Evolutionary conservation across 345 rosid genomes (phyloP).

Genomic region (Linum trigynum): DNA sequence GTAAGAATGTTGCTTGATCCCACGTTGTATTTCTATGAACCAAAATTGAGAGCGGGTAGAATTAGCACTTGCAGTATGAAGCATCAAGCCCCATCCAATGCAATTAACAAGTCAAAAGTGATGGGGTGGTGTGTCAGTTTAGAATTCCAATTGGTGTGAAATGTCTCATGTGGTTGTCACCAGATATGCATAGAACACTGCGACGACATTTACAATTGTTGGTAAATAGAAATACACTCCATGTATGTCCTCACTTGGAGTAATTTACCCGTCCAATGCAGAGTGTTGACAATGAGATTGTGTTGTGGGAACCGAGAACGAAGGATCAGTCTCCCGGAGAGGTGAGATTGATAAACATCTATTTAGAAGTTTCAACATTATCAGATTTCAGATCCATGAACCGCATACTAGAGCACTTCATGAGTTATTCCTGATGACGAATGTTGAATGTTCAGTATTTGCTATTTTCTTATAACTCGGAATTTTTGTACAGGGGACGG

Average conservation of each 20-base stretch:
- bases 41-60: background rate
- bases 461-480: background rate
- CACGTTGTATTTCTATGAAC: background rate
- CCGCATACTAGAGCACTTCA: background rate
- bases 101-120: background rate
- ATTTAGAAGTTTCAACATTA: background rate
- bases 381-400: background rate
- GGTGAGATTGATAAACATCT: constrained; percentile 31
- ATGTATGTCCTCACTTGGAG: constrained; percentile 2
- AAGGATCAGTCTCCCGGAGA: constrained; percentile 97
- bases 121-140: background rate
- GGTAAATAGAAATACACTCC: background rate
- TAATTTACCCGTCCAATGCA: constrained; percentile 24
- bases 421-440: background rate
- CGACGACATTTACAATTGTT: background rate
- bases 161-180: background rate
- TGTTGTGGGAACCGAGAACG: constrained; percentile 89
- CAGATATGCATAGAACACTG: background rate
- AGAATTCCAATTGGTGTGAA: background rate
- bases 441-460: background rate
- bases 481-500: constrained; percentile 44
- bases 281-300: constrained; percentile 97
- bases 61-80: too few species aligned
- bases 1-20: constrained; percentile 22
- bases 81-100: background rate